Conservation (phyloP, 2,329 filamentous ascomycete species). For the Drechslera avenae region DNA sequence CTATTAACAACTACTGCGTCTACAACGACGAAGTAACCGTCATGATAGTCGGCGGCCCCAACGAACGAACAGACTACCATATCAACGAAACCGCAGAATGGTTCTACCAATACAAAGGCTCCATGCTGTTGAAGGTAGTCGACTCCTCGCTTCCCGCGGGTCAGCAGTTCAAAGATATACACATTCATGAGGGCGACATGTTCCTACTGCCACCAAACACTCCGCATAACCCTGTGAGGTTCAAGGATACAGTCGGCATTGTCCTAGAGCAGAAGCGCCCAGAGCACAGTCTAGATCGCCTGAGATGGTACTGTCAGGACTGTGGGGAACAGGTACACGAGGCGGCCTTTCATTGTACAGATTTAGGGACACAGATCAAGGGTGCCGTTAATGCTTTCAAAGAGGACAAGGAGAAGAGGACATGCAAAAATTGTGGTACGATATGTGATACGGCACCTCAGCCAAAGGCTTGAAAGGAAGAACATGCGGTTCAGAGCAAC, state of each 20-base stretch:
- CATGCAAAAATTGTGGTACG: slow-evolving; percentile 75
- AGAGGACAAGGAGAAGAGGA: slow-evolving; percentile 70
- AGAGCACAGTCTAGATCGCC: slow-evolving; percentile 69
- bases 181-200: slow-evolving; percentile 91
- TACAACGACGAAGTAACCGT: slow-evolving; percentile 84
- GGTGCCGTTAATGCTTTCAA: slow-evolving; percentile 83
- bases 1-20: slow-evolving; percentile 97
- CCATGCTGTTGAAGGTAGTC: slow-evolving; percentile 92
- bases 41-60: slow-evolving; percentile 96
- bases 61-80: slow-evolving; percentile 96
- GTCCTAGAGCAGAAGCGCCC: slow-evolving; percentile 88
- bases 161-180: slow-evolving; percentile 74
- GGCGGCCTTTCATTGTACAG: slow-evolving; percentile 82
- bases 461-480: slow-evolving; percentile 17
- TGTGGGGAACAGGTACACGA: slow-evolving; percentile 81
- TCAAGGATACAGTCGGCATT: slow-evolving; percentile 90
- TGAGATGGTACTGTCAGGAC: slow-evolving; percentile 86
- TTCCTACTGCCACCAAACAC: slow-evolving; percentile 92
- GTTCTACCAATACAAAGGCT: slow-evolving; percentile 95
- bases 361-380: slow-evolving; percentile 95
- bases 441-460: slow-evolving; percentile 73
- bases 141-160: slow-evolving; percentile 55
- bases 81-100: slow-evolving; percentile 96
- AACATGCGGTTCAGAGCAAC: not conserved
- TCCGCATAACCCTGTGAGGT: slow-evolving; percentile 95